phyloP scores from a whole-genome alignment of 768 basidiomycete species.

The Pulveroboletus sp. region DNA sequence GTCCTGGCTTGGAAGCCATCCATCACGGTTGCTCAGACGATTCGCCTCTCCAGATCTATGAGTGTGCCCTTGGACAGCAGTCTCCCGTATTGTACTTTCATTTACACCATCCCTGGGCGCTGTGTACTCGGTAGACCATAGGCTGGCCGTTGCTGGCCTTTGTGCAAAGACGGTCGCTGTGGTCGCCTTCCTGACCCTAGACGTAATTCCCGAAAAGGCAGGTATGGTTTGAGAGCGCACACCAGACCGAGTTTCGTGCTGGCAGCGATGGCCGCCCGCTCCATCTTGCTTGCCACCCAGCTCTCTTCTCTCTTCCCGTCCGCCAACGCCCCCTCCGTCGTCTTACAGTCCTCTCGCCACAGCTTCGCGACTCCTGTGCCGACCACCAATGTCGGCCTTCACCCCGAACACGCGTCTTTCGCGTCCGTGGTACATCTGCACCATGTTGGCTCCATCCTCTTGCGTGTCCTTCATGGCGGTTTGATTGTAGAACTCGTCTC shows the following conservation, averaged over 20 bases:
- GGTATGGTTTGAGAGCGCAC: constrained; percentile 7
- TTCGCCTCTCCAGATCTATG: constrained; percentile 10
- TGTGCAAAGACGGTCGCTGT: too few relatives aligned
- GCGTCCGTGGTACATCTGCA: constrained; percentile 54
- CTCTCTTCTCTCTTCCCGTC: constrained; percentile 60
- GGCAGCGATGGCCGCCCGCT: constrained; percentile 21
- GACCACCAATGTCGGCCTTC: constrained; percentile 38
- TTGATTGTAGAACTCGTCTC: constrained; percentile 73
- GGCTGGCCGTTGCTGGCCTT: too few relatives aligned
- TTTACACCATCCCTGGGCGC: not conserved
- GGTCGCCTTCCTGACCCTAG: too few relatives aligned
- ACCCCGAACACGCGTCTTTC: constrained; percentile 69
- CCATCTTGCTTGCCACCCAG: constrained; percentile 51
- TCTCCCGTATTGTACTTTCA: constrained; percentile 1
- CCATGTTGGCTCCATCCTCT: constrained; percentile 59
- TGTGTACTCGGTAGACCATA: not conserved
- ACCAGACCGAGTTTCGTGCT: not conserved
- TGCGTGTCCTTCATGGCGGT: constrained; percentile 71
- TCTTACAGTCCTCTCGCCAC: constrained; percentile 56
- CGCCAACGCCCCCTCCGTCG: constrained; percentile 44
- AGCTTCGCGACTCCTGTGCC: constrained; percentile 45
- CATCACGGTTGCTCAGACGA: constrained; percentile 5
- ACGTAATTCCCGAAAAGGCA: constrained; percentile 23
- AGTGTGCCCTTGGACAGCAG: not conserved
- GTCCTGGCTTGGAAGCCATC: constrained; percentile 1